Evolutionary conservation across 2,329 filamentous ascomycete genomes (phyloP), one percentile per base, ranked within the genome.

Genomic region (Hyphodiscus sp.): DNA sequence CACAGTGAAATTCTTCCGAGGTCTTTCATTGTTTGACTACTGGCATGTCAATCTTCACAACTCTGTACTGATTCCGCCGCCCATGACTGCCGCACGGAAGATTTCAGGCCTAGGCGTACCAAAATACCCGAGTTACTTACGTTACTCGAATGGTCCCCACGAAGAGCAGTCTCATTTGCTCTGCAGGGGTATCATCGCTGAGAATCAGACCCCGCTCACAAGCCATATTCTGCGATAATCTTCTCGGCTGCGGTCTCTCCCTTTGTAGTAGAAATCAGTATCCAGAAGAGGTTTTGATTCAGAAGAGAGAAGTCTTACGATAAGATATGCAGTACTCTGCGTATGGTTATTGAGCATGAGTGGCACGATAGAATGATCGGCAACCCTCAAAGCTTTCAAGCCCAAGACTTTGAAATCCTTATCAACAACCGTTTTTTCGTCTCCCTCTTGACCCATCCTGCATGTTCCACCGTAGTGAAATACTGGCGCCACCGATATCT

Each of bases 11-110:
- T 70, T 70, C 60, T 60, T 64, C 45, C 64, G 68, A 20, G 62
- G 62, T 23, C 63, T 70, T 15, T 69, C 69, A 20, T 57, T 72
- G 15, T 72, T 71, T 54, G 69, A 72, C 55, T 68, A 67, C 47
- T 70, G 66, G 65, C 57, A 47, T 20, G 52, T 47, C 19, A 29
- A 20, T 33, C 45, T 18, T 26, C 23, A 26, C 3, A 26, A n/a
- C n/a, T n/a, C n/a, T n/a, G n/a, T n/a, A n/a, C n/a, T n/a, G n/a
- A n/a, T n/a, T n/a, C n/a, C n/a, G n/a, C n/a, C n/a, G n/a, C n/a
- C n/a, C n/a, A n/a, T n/a, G n/a, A n/a, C n/a, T n/a, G n/a, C n/a
- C n/a, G n/a, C n/a, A n/a, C n/a, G n/a, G n/a, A n/a, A n/a, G 49
- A 52, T 41, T 52, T 9, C 29, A 16, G 58, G n/a, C n/a, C n/a